Evolutionary conservation across 2,329 filamentous ascomycete species (phyloP), one percentile per base, ranked within the genome.

Genomic region (Aschersonia sp.): DNA sequence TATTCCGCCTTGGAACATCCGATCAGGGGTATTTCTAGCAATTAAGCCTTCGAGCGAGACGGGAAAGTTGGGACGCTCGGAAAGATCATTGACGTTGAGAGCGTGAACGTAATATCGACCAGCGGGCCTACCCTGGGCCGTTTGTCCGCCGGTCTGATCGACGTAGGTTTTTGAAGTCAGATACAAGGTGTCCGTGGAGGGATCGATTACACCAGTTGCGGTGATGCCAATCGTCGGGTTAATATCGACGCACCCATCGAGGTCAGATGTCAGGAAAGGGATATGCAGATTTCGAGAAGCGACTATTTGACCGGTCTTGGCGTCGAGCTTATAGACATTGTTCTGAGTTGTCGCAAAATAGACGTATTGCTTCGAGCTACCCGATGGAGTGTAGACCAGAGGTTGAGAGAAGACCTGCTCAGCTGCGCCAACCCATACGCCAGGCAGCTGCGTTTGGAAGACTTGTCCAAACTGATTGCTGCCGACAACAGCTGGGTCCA

Each of bases 291-390:
- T 74, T 7, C 72, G 61, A 1, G 61, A 64, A 1, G 60, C 56
- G n/a, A 77, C 52, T 29, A 77, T 72, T 4, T 60, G 65, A 29
- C 74, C 74, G 0, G 72, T 76, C 54, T 72, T 71, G 0, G 72
- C 72, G 53, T 78, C 64, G 32, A 78, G 58, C 51, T 74, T 77
- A 56, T 77, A 76, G 6, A 77, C 57, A 45, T 75, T 76, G 58
- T 78, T 79, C 54, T 76, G 73, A 0, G 73, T 74, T 0, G 75
- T 77, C 2, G 76, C 69, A 9, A 76, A 59, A 52, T 72, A 79
- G 40, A 79, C 66, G 48, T 71, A 74, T 59, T 79, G 74, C 8
- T 65, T 65, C 4, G 59, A 60, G 22, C 66, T 65, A 30, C 65
- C 63, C 11, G 55, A 61, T 5, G 71, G 66, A 1, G 76, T 79